phyloP scores from a whole-genome alignment of 108 stramenopile species.

The Fragilaria crotonensis region DNA sequence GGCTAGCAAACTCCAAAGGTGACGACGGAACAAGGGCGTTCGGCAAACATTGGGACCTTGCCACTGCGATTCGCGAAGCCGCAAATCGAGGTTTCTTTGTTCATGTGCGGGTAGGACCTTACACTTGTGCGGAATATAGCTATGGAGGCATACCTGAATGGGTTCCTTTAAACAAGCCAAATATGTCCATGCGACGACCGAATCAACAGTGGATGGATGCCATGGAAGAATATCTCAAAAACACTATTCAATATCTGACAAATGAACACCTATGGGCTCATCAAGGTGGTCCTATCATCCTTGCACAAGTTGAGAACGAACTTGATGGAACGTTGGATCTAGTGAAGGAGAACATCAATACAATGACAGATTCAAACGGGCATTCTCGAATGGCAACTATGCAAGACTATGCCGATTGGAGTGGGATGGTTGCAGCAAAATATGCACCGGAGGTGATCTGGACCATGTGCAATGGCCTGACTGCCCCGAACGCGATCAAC shows the following conservation, averaged over 20 bases:
- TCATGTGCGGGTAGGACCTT: constrained; percentile 51
- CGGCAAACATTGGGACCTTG: constrained; percentile 29
- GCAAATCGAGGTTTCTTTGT: constrained; percentile 48
- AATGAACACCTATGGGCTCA: constrained; percentile 29
- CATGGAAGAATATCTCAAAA: constrained; percentile 31
- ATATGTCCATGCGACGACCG: constrained; percentile 37
- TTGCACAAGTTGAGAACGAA: constrained; percentile 72
- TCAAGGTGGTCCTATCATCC: constrained; percentile 51
- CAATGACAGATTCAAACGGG: too few relatives aligned
- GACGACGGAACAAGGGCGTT: too few relatives aligned
- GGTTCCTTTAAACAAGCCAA: constrained; percentile 28
- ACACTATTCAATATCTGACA: constrained; percentile 29
- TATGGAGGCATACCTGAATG: constrained; percentile 61
- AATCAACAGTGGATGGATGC: constrained; percentile 41
- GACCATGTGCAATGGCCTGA: constrained; percentile 65
- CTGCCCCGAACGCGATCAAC: constrained; percentile 36
- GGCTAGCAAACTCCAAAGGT: too few relatives aligned
- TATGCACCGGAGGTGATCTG: constrained; percentile 39
- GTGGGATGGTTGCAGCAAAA: constrained; percentile 26
- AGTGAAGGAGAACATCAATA: not conserved
- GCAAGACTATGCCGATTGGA: constrained; percentile 61
- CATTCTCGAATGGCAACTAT: constrained; percentile 1
- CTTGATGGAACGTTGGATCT: constrained; percentile 25
- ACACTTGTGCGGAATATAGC: constrained; percentile 54
- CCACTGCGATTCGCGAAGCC: constrained; percentile 31